Base-by-base conservation (phyloP, 192 early-diverging fungal genomes). In the Thamnidium elegans region DNA sequence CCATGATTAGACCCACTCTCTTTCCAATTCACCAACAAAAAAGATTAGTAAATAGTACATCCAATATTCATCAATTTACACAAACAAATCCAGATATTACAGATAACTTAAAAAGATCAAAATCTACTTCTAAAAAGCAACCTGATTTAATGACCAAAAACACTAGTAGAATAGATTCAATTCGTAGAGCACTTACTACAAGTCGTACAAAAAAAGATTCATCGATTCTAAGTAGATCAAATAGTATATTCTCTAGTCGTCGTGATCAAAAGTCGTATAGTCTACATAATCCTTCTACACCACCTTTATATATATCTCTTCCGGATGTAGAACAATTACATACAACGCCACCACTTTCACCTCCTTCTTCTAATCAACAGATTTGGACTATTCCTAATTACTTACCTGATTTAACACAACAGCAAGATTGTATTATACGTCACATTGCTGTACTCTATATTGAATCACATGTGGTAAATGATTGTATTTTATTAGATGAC, bases 111-210 rank as follows among this genome's bases (percentile, higher is more conserved):
- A 52, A 52, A 52, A 19, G 42, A 23, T 59, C 58, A 2, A 59
- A 59, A 59, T 59, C 58, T 3, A 59, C 43, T 13, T 14, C 58
- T 6, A 31, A 45, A 43, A 43, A 59, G 46, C 42, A 8, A 45
- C 20, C 17, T 26, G 26, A 26, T 26, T 26, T 26, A 26, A 11
- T 17, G 14, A 23, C 39, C 58, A 42, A 26, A 21, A 21, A 43
- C 43, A 31, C 21, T 32, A 59, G 58, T 45, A 31, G 58, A 21
- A 59, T 59, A 15, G 43, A 59, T 20, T 21, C 17, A 3, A 59
- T 59, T 21, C 58, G 58, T 26, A 59, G 58, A 45, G 58, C 58
- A 44, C 39, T 59, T 44, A 59, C 58, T 6, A 59, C 58, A 4
- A 23, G 32, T 7, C 58, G 58, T 23, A 59, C 20, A 13, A 59